These are phyloP conservation scores for Sanguinoderma infundibulare DNA, from an alignment of 1,284 basidiomycete genomes.

Conservation along the genomic window DNA sequence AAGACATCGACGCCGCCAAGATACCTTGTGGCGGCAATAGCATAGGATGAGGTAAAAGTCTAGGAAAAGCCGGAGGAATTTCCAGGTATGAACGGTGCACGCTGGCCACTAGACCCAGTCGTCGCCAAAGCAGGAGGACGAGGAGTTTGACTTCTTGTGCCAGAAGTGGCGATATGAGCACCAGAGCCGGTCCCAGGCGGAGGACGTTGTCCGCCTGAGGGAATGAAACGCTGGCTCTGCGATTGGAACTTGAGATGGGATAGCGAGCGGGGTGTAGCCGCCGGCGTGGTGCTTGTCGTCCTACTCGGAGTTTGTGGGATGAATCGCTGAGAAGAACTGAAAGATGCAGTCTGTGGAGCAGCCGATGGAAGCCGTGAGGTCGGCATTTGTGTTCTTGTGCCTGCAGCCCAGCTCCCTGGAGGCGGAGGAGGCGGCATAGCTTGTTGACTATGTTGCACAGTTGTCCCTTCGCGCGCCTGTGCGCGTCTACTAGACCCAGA, in stretches of 20 bases:
- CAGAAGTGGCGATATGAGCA: constrained; percentile 1
- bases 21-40: neutral
- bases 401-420: constrained; percentile 1
- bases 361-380: constrained; percentile 16
- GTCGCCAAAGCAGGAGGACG: constrained; percentile 16
- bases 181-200: constrained; percentile 10
- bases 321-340: constrained; percentile 21
- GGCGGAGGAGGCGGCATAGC: constrained; percentile 11
- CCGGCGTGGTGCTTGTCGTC: constrained; percentile 2
- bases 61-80: constrained; percentile 4
- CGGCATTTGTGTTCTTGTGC: constrained; percentile 13
- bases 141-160: constrained; percentile 4
- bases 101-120: constrained; percentile 23
- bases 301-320: constrained; percentile 19
- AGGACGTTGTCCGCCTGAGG: constrained; percentile 7
- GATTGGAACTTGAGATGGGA: constrained; percentile 18
- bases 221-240: constrained; percentile 21
- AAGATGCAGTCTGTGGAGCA: constrained; percentile 11
- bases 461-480: neutral
- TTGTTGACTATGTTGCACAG: neutral
- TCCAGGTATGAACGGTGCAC: constrained; percentile 25
- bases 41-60: neutral
- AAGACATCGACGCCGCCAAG: neutral
- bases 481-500: constrained; percentile 25
- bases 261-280: constrained; percentile 22